phyloP scores from a whole-genome alignment of 371 early-diverging fungal genomes.

The Coemansia linderi region DNA sequence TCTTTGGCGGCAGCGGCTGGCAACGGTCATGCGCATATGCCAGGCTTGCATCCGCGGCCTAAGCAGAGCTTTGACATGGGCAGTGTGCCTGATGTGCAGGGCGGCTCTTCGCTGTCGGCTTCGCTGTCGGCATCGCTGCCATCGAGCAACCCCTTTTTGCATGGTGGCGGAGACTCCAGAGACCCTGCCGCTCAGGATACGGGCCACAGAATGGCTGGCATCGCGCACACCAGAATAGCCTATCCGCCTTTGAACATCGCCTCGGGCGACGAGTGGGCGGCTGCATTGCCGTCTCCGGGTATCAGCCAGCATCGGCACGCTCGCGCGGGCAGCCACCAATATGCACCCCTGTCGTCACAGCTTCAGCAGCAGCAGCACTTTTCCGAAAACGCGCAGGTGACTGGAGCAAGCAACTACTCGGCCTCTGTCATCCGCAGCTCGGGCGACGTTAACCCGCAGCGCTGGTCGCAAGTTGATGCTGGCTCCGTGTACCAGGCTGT shows the following conservation, averaged over 20 bases:
- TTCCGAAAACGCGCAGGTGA: constrained; percentile 15
- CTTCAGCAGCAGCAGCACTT: constrained; percentile 10
- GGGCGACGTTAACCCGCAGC: constrained; percentile 8
- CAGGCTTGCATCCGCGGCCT: constrained; percentile 17
- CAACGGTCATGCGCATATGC: constrained; percentile 10
- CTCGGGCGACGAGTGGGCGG: constrained; percentile 1
- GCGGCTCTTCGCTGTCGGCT: constrained; percentile 27
- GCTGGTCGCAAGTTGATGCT: neutral
- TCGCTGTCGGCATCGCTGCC: constrained; percentile 37
- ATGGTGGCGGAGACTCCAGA: constrained; percentile 6
- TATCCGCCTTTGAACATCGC: constrained; percentile 21
- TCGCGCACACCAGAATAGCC: constrained; percentile 15
- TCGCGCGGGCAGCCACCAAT: constrained; percentile 26
- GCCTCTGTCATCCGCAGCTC: neutral
- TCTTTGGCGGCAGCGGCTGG: constrained; percentile 16
- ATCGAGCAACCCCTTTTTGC: constrained; percentile 25
- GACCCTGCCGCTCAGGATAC: neutral
- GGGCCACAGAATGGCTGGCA: neutral
- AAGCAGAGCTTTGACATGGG: constrained; percentile 29
- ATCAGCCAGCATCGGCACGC: constrained; percentile 11
- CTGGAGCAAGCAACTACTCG: constrained; percentile 4
- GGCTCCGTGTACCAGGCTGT: constrained; percentile 19
- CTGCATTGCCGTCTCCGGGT: constrained; percentile 14
- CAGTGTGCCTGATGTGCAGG: constrained; percentile 14
- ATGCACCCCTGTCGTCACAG: neutral